Evolutionary conservation across 805 yeast species (phyloP).

Genomic region (Wickerhamomyces subpelliculosus): DNA sequence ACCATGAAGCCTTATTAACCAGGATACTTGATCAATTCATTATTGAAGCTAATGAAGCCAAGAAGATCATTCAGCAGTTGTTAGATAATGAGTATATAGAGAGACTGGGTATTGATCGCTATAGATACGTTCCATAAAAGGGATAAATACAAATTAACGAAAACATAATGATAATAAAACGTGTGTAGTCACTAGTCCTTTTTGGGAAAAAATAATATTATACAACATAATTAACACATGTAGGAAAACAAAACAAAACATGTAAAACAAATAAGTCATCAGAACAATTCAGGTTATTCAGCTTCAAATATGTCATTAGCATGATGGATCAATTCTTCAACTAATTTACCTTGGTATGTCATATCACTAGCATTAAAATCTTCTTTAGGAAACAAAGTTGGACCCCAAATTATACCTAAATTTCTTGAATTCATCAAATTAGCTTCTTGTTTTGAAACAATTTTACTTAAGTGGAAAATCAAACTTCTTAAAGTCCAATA

Average conservation of each 20-base stretch:
- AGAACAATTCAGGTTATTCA: constrained; percentile 24
- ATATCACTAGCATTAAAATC: constrained; percentile 65
- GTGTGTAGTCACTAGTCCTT: neutral
- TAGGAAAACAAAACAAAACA: too few relatives aligned
- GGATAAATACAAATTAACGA: neutral
- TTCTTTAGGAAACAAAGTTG: constrained; percentile 68
- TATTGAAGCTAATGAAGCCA: constrained; percentile 3
- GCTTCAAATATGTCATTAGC: constrained; percentile 78
- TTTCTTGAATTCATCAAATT: constrained; percentile 82
- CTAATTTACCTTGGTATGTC: constrained; percentile 66
- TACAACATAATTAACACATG: neutral
- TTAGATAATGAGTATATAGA: constrained; percentile 8
- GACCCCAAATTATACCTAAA: constrained; percentile 93
- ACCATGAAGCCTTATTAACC: constrained; percentile 9
- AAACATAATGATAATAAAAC: too few relatives aligned
- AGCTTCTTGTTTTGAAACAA: constrained; percentile 50
- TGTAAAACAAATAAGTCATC: too few relatives aligned
- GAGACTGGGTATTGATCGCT: constrained; percentile 5
- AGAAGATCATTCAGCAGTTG: constrained; percentile 7
- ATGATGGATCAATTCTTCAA: constrained; percentile 78
- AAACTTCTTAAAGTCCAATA: constrained; percentile 86
- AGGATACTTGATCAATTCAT: constrained; percentile 5
- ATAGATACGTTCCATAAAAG: constrained; percentile 13
- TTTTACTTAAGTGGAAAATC: constrained; percentile 76
- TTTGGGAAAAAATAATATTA: neutral